Conservation (phyloP, 768 basidiomycete genomes). For the Lentinula edodes region DNA sequence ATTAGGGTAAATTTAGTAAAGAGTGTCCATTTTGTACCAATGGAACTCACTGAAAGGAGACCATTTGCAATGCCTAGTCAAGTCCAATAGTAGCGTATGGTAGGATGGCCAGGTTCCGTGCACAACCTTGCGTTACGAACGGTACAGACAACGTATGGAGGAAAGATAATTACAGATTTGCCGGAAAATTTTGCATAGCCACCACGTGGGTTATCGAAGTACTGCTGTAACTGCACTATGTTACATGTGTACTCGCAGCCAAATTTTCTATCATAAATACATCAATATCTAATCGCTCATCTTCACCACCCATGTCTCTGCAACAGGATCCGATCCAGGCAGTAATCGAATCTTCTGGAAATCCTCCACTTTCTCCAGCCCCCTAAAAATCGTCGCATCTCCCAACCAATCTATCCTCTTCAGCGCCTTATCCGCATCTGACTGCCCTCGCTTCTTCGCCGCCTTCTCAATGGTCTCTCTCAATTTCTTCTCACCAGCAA, state of each 20-base stretch:
- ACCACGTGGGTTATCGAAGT: neutral
- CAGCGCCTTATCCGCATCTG: conserved; percentile 27
- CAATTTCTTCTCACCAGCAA: conserved; percentile 36
- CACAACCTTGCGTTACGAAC: too few species aligned
- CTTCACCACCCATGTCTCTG: conserved; percentile 60
- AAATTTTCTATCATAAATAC: too few species aligned
- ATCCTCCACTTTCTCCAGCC: conserved; percentile 55
- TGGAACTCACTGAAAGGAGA: conserved; percentile 63
- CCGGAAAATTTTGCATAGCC: neutral
- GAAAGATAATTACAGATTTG: neutral
- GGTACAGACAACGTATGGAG: neutral
- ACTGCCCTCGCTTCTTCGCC: conserved; percentile 40
- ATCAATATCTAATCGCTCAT: conserved; percentile 21
- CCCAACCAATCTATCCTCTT: conserved; percentile 66
- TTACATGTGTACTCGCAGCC: too few species aligned
- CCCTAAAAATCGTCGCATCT: conserved; percentile 51
- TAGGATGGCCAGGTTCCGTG: too few species aligned
- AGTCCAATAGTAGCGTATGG: too few species aligned
- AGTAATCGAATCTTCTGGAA: conserved; percentile 45
- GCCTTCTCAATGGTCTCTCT: conserved; percentile 43
- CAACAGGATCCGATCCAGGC: conserved; percentile 33
- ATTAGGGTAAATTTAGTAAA: neutral
- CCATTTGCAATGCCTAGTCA: conserved; percentile 35
- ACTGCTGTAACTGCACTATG: too few species aligned
- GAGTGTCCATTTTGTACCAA: neutral